Evolutionary conservation across 495 filamentous ascomycete species (phyloP), one percentile per base, ranked within the genome.

Genomic region (Astrocystis sublimbata): DNA sequence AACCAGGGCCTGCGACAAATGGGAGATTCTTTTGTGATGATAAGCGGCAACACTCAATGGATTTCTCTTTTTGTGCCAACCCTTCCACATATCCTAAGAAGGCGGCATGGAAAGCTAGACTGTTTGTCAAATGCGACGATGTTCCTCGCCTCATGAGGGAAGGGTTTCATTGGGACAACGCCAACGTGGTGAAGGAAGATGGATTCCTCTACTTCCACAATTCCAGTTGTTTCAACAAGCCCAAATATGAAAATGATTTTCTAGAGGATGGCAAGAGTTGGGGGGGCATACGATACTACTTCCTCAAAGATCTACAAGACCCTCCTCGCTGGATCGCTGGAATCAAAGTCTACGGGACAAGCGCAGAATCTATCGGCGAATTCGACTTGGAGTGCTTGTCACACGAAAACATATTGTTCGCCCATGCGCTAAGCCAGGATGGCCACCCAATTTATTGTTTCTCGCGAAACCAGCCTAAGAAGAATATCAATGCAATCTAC

Each of bases 61-160:
- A 9, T 6, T 42, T 55, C 23, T 6, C 13, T 17, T 24, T 55
- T 24, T 55, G 36, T 41, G 21, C 36, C 17, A 7, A 55, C 12
- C 33, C 36, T 5, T 9, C 52, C 6, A n/a, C n/a, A n/a, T n/a
- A n/a, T n/a, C n/a, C n/a, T n/a, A 40, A 15, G 10, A 4, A 28
- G 9, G 8, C 4, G 2, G 4, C 8, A 17, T 57, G 53, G 53
- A 1, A 33, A 9, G 53, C 55, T 5, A 10, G 0, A 3, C 3
- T 67, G 45, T 13, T 47, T 4, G 41, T 69, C 19, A 62, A 62
- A 33, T 63, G 57, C 42, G 0, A 4, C 19, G 61, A 69, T 26
- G 52, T 69, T 40, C 67, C 67, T 52, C 61, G 50, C 42, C 38
- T 69, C 12, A 69, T 69, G 63, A 57, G 63, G 31, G 63, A 66